Evolutionary conservation across 148 eudicot genomes (phyloP).

Genomic region (Nyssa sinensis): DNA sequence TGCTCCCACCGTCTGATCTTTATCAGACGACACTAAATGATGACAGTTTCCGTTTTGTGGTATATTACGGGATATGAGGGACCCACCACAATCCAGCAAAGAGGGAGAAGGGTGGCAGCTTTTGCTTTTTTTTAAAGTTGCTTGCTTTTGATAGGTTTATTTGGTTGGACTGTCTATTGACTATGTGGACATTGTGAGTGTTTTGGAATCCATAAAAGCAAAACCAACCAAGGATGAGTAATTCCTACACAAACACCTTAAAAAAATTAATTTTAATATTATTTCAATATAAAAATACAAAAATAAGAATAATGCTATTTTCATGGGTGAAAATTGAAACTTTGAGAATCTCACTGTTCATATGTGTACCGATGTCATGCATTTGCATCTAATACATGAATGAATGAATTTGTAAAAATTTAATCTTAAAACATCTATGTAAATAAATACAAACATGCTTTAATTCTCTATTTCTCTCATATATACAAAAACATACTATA

Average conservation of each 20-base stretch:
- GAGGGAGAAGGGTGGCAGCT: constrained; percentile 19
- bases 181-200: not conserved
- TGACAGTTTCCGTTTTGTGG: not conserved
- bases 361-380: not conserved
- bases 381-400: no score
- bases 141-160: constrained; percentile 23
- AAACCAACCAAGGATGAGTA: no score
- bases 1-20: not conserved
- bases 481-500: no score
- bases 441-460: no score
- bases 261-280: not conserved
- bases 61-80: not conserved
- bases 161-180: constrained; percentile 30
- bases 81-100: not conserved
- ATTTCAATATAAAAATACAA: constrained; percentile 23
- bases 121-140: constrained; percentile 35
- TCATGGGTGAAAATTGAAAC: constrained; percentile 10
- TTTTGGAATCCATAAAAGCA: not conserved
- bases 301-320: no score
- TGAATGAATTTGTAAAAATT: no score
- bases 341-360: constrained; percentile 25
- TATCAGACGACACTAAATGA: not conserved
- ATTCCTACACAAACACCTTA: not conserved
- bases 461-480: no score
- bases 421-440: no score